phyloP scores from a whole-genome alignment of 805 yeast species.

The Candida parachauliodes region DNA sequence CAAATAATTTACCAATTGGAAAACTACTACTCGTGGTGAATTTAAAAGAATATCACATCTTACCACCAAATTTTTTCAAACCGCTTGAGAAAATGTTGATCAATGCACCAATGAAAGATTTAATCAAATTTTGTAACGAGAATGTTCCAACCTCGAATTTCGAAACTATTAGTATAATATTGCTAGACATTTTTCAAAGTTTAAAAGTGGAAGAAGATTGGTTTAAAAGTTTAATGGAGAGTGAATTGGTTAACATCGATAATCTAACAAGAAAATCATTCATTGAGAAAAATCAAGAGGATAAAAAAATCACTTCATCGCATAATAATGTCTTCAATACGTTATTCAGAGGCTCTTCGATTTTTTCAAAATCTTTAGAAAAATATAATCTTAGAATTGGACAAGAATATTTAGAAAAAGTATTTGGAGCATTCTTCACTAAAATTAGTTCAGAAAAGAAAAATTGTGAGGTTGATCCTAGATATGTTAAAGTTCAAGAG shows the following conservation, averaged over 20 bases:
- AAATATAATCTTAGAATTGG: constrained; percentile 74
- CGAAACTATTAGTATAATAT: constrained; percentile 53
- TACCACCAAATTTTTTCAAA: constrained; percentile 58
- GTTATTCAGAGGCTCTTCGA: constrained; percentile 76
- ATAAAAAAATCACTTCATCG: constrained; percentile 13
- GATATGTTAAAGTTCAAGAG: constrained; percentile 42
- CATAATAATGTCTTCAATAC: constrained; percentile 36
- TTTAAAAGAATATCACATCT: constrained; percentile 50
- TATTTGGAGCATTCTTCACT: constrained; percentile 66
- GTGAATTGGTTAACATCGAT: constrained; percentile 55
- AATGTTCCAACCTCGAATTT: constrained; percentile 40
- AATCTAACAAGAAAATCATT: constrained; percentile 42
- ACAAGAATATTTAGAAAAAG: constrained; percentile 67
- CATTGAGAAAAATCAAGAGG: constrained; percentile 18
- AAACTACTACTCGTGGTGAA: constrained; percentile 50
- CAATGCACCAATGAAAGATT: constrained; percentile 48
- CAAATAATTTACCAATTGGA: constrained; percentile 49
- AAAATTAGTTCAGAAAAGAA: constrained; percentile 47
- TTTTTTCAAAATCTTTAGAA: constrained; percentile 79
- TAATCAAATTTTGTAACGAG: constrained; percentile 46
- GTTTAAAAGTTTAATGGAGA: constrained; percentile 66
- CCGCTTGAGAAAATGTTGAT: constrained; percentile 59
- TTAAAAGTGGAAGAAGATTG: constrained; percentile 66
- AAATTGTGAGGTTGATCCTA: constrained; percentile 82
- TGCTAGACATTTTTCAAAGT: constrained; percentile 73